These are phyloP conservation scores for Cutaneotrichosporon sp. DNA, from an alignment of 1,284 basidiomycete genomes.

Conservation along the genomic window DNA sequence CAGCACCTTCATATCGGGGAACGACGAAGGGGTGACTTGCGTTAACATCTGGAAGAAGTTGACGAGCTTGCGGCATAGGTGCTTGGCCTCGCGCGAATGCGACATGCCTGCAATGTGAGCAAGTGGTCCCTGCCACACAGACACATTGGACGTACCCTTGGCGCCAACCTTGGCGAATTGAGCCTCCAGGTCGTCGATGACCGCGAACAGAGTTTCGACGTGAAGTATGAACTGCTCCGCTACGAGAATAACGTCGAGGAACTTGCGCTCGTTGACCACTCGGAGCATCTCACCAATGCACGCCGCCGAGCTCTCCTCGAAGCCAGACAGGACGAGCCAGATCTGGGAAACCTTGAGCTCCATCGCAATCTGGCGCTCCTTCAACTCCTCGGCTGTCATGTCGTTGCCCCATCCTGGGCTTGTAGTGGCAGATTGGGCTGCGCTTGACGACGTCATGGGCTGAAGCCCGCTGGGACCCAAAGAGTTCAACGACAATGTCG, in stretches of 20 bases:
- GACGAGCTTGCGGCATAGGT: conserved; percentile 98
- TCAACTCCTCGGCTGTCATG: conserved; percentile 77
- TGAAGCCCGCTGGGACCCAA: conserved; percentile 29
- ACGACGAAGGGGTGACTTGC: conserved; percentile 52
- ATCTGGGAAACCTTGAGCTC: conserved; percentile 97
- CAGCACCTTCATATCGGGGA: conserved; percentile 85
- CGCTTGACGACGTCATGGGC: conserved; percentile 42
- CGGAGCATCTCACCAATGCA: conserved; percentile 98
- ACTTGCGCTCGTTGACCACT: conserved; percentile 93
- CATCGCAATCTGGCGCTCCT: conserved; percentile 89
- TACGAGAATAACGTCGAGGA: conserved; percentile 94
- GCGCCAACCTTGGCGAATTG: conserved; percentile 75
- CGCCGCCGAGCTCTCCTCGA: conserved; percentile 97
- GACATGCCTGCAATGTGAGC: conserved; percentile 69
- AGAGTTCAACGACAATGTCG: conserved; percentile 41
- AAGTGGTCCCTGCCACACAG: too few species aligned
- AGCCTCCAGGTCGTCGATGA: conserved; percentile 92
- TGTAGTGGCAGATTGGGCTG: conserved; percentile 10
- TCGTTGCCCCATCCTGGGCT: conserved; percentile 39
- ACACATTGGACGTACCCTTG: conserved; percentile 75
- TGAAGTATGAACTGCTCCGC: conserved; percentile 98
- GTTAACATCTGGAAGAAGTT: conserved; percentile 90
- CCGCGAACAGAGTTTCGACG: conserved; percentile 94
- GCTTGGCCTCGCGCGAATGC: conserved; percentile 94
- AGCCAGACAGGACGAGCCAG: conserved; percentile 97